Evolutionary conservation across 805 yeast species (phyloP), one percentile per base, ranked within the genome.

Genomic region (Schwanniomyces sp.): DNA sequence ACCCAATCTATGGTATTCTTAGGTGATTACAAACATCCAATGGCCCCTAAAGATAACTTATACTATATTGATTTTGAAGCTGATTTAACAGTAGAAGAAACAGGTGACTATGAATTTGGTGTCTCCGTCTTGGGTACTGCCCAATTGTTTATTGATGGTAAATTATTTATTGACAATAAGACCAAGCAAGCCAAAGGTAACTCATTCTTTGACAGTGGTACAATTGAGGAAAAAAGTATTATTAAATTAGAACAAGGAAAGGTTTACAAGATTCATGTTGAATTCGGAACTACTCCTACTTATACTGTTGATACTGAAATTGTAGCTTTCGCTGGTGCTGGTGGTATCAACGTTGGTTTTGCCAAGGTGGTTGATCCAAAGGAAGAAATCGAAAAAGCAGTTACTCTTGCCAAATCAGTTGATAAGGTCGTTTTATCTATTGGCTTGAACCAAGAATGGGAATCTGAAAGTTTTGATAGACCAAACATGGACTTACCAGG

Each of bases 131-230:
- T 66, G 45, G 88, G 88, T 26, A 79, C 85, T 32, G 85, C 81
- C 21, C 73, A 74, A 55, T 53, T 84, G 30, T 84, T 69, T 53
- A 62, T 82, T 41, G 72, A 84, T 54, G 85, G 63, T 49, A 55
- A 75, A 55, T 64, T 80, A 50, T 67, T 84, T 37, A 76, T 81
- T 39, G 86, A 83, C 59, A 81, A 82, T 64, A 74, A 71, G 54
- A 76, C 81, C 38, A 59, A 71, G 26, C 87, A 83, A 66, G 63
- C 51, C 6, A 59, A 54, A 21, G 87, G 86, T 12, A 57, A 62
- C 16, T 62, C 76, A 2, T 82, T 81, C 66, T 79, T 79, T 58
- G 59, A 65, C 46, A 72, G 76, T 12, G 60, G 69, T 48, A 85
- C 85, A 36, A 72, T 85, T 18, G 61, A 70, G 30, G 85, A 79